These are phyloP conservation scores for Stemphylium vesicarium DNA, from an alignment of 2,329 filamentous ascomycete genomes.

Conservation along the genomic window DNA sequence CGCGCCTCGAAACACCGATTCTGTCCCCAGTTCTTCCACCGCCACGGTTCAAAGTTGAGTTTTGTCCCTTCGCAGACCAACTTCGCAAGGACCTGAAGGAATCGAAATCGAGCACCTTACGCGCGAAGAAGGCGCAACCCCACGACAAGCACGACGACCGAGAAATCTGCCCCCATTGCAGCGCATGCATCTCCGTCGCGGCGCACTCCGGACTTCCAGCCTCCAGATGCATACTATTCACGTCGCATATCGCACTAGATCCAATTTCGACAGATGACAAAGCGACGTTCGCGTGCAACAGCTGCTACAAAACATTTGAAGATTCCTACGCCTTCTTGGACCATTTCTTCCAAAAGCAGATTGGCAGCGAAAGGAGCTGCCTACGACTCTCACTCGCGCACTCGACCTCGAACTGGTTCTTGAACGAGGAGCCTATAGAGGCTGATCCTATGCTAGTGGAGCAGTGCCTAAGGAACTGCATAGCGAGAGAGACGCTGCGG, in stretches of 20 bases:
- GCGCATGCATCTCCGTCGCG: constrained; percentile 38
- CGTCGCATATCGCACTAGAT: constrained; percentile 31
- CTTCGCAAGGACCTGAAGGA: constrained; percentile 35
- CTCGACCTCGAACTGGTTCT: constrained; percentile 23
- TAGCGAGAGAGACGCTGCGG: constrained; percentile 38
- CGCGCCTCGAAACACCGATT: constrained; percentile 30
- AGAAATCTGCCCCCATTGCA: constrained; percentile 42
- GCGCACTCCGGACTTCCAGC: constrained; percentile 41
- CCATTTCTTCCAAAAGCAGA: constrained; percentile 44
- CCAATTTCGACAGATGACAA: constrained; percentile 13
- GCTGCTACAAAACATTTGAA: constrained; percentile 45
- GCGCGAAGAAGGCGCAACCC: constrained; percentile 34
- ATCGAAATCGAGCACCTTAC: constrained; percentile 25
- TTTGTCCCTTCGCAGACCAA: constrained; percentile 40
- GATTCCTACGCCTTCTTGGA: constrained; percentile 47
- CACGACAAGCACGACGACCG: constrained; percentile 42
- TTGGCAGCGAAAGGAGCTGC: constrained; percentile 41
- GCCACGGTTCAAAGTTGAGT: constrained; percentile 44
- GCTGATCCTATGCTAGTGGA: constrained; percentile 37
- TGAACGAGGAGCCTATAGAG: constrained; percentile 27
- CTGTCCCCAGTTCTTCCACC: constrained; percentile 36
- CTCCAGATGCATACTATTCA: constrained; percentile 40
- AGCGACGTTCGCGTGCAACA: constrained; percentile 42
- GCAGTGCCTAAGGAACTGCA: constrained; percentile 42
- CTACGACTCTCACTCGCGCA: constrained; percentile 16